A percentile compares a stretch with the other conserved stretches of the same genome.
These are phyloP conservation scores for Trichoderma pleuroti DNA, from an alignment of 2,329 filamentous ascomycete species.

Conservation along the genomic window DNA sequence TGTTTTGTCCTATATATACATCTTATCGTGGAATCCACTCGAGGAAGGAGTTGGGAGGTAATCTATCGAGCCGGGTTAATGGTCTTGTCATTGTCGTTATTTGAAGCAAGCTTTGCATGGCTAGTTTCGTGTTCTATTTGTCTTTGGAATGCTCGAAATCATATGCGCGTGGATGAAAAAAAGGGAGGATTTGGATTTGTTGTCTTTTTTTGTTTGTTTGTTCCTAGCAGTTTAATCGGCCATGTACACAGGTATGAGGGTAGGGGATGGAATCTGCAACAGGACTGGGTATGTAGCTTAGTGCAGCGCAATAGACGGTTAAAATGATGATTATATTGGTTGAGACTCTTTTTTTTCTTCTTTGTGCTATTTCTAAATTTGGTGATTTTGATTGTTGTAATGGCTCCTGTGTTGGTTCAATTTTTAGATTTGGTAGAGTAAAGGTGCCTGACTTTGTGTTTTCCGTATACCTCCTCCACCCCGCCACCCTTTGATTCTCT, in stretches of 20 bases:
- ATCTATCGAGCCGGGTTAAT: conserved; percentile 9
- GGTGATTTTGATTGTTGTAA: not conserved
- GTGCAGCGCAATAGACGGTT: conserved; percentile 12
- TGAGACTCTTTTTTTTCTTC: not conserved
- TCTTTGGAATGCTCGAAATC: conserved; percentile 1
- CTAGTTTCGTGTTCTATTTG: conserved; percentile 1
- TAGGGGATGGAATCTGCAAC: conserved; percentile 7
- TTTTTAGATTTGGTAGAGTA: not conserved
- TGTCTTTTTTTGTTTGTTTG: not conserved
- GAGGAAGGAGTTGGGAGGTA: conserved; percentile 10
- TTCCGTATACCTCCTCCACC: not conserved
- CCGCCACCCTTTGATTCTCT: not conserved
- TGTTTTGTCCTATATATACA: conserved; percentile 2
- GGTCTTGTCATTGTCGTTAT: conserved; percentile 1
- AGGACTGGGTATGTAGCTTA: conserved; percentile 11
- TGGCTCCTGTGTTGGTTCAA: not conserved
- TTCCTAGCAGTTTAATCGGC: conserved; percentile 13
- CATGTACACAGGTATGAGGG: conserved; percentile 5
- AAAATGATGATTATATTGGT: conserved; percentile 1
- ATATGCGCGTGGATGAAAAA: conserved; percentile 4
- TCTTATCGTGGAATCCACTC: not conserved
- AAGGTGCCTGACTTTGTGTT: not conserved
- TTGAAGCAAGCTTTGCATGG: conserved; percentile 5
- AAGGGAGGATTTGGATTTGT: conserved; percentile 2
- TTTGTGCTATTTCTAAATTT: too few relatives aligned